Base-by-base conservation (phyloP, 2,329 filamentous ascomycete genomes). In the Epichloe amarillans region DNA sequence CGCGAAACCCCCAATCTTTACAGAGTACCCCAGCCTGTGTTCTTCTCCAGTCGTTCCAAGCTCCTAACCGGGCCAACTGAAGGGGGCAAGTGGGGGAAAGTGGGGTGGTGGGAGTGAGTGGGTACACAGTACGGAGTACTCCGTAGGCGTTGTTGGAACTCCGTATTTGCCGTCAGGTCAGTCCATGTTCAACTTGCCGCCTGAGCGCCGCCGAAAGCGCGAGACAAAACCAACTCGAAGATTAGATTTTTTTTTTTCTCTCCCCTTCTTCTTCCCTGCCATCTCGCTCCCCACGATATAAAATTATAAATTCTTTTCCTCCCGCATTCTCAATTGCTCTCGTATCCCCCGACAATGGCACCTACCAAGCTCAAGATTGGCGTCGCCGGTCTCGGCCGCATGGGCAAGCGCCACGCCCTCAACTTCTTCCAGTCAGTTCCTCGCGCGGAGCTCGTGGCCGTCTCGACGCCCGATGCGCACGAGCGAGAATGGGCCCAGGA, bases 401-500 rank as follows among this genome's bases (percentile, higher is more conserved):
- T 77, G 71, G 74, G 73, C 46, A 68, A 71, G 52, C 68, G 72
- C n/a, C 73, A 76, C 61, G 74, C 71, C 49, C 60, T 71, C 45
- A 74, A 72, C 55, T 69, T 75, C 52, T 62, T 74, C 46, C 61
- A 72, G 51, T 64, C 65, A 30, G 69, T 69, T 6, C 71, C 72
- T 26, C 67, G 71, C 41, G 72, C 73, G 41, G 61, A 73, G 47
- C 67, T 78, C 33, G 69, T 75, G 30, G 73, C 72, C 50, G 74
- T 70, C 38, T 74, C 69, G 58, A 70, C 70, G 4, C 71, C 72
- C 7, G 72, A 73, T 45, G 57, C 64, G 5, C 58, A 59, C 1
- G 72, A 75, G 56, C 61, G 71, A 12, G 59, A 65, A 53, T 75
- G 72, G 71, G 73, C 69, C 8, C 62, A 63, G 48, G 56, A 65